These are phyloP conservation scores for Sclerotinia borealis DNA, from an alignment of 2,329 filamentous ascomycete genomes.

Conservation along the genomic window DNA sequence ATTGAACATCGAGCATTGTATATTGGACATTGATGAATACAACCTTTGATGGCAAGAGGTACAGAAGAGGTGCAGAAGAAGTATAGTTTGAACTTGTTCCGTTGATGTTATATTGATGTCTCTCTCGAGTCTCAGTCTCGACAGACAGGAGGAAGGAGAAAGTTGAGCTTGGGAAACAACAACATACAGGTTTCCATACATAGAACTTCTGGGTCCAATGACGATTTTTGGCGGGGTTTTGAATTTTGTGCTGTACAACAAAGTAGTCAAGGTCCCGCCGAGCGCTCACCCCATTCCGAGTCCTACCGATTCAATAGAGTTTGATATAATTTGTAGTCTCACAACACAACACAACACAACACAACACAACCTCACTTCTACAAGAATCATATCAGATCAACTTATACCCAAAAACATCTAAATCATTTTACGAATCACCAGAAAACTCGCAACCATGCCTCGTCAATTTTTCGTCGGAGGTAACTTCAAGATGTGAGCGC, in stretches of 20 bases:
- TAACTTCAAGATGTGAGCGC: slow-evolving; percentile 96
- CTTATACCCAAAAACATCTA: background rate
- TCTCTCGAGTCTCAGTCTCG: no score
- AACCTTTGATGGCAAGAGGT: background rate
- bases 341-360: no score
- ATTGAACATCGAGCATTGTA: background rate
- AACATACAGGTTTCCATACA: background rate
- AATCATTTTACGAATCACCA: slow-evolving; percentile 7
- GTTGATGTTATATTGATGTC: no score
- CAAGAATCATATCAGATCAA: background rate
- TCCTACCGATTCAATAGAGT: slow-evolving; percentile 8
- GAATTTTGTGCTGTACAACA: no score
- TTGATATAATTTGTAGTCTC: background rate
- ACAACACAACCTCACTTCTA: no score
- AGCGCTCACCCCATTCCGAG: slow-evolving; percentile 7
- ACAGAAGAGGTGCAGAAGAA: background rate
- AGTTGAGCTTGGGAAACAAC: no score
- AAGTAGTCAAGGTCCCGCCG: background rate
- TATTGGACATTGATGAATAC: background rate
- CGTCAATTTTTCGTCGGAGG: slow-evolving; percentile 96
- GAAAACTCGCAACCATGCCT: slow-evolving; percentile 54
- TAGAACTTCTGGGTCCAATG: slow-evolving; percentile 6
- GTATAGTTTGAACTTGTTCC: no score
- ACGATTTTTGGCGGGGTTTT: slow-evolving; percentile 11
- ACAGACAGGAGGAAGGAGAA: background rate